Evolutionary conservation across 768 basidiomycete genomes (phyloP).

Genomic region (Serendipita sp.): DNA sequence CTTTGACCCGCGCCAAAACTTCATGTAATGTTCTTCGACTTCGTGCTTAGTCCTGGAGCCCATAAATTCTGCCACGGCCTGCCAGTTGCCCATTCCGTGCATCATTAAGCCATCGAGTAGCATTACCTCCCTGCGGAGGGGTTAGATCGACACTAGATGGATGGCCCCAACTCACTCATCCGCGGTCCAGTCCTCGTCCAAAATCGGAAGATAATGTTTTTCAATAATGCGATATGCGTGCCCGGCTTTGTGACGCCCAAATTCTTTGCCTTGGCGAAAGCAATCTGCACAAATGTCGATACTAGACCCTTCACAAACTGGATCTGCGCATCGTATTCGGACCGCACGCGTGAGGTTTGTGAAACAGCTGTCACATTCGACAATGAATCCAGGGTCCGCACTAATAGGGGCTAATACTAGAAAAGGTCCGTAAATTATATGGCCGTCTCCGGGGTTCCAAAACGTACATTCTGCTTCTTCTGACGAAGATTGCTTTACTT

Average conservation of each 20-base stretch:
- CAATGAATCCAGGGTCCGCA: conserved; percentile 60
- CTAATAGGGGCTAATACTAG: neutral
- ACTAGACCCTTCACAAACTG: conserved; percentile 57
- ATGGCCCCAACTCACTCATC: conserved; percentile 56
- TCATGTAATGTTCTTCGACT: conserved; percentile 75
- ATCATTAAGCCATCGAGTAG: conserved; percentile 75
- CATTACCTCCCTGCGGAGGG: conserved; percentile 56
- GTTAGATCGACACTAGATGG: neutral
- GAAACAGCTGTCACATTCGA: conserved; percentile 69
- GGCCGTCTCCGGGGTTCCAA: neutral
- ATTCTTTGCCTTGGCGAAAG: conserved; percentile 85
- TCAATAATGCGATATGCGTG: conserved; percentile 92
- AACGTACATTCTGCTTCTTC: conserved; percentile 1
- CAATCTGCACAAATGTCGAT: conserved; percentile 89
- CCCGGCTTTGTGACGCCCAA: conserved; percentile 64
- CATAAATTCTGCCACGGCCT: conserved; percentile 85
- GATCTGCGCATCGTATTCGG: conserved; percentile 89
- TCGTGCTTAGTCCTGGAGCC: conserved; percentile 91
- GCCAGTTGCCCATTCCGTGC: conserved; percentile 93
- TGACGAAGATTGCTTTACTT: conserved; percentile 1
- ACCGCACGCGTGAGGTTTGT: conserved; percentile 92
- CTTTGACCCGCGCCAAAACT: conserved; percentile 63
- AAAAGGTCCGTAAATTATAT: neutral
- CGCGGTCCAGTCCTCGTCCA: conserved; percentile 90
- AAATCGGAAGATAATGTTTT: conserved; percentile 92